Base-by-base conservation (phyloP, 1,284 basidiomycete genomes). In the Xerocomus minutiporus region DNA sequence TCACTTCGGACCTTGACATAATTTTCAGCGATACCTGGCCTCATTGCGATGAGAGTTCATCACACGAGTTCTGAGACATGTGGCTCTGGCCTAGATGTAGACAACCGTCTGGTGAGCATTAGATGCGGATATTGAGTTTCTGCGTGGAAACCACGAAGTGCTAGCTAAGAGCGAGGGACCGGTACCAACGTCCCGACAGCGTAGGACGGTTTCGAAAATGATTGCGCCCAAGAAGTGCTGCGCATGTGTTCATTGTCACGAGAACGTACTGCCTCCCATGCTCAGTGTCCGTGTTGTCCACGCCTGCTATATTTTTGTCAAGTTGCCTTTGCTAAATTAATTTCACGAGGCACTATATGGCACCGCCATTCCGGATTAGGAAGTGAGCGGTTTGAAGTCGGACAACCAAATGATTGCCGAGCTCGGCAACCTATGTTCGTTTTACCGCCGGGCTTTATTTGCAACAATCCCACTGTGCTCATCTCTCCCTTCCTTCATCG, bases 371-470 rank as follows among this genome's bases (percentile, higher is more conserved):
- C 52, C 45, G 7, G 32, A 61, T 69, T 45, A 46, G 66, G 68
- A 43, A 69, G 34, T 68, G 68, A 60, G 66, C 68, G 66, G 66
- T 57, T 66, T 64, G 48, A 67, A 62, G 64, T 65, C 69, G 66
- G 66, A 68, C 56, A 69, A 55, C 57, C 59, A 67, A 66, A 46
- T 71, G 67, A 68, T 71, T 69, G 66, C 66, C 66, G 66, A 57
- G 54, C 53, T 68, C 66, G 66, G 69, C 69, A 68, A 71, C 66
- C 64, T 56, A 70, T 49, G 65, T 68, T 71, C 59, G 60, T 65
- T 68, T 69, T 62, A 58, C 67, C 66, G 66, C 69, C 59, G 59
- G 68, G 68, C 68, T 71, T 68, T 68, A 70, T 71, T 68, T 68
- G 65, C 69, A 57, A 71, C 69, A 71, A 68, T 71, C 67, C 63